Evolutionary conservation across 2,329 filamentous ascomycete genomes (phyloP), one percentile per base, ranked within the genome.

Genomic region (Exophiala viscosa): DNA sequence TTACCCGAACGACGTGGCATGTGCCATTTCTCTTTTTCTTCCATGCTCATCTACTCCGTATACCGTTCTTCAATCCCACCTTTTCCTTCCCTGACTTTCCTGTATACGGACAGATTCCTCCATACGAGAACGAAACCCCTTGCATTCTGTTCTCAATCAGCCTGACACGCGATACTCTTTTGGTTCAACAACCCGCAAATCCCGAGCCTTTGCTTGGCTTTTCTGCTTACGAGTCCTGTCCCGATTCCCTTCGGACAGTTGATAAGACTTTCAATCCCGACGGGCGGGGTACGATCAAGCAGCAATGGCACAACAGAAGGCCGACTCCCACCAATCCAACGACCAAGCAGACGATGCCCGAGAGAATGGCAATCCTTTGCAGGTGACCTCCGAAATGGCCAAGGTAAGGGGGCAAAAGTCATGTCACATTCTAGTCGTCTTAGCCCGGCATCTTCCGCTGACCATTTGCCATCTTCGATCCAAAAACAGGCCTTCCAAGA

Each of bases 401-500:
- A 59, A 59, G 57, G 60, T 62, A 39, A 36, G 23, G 23, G 23
- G 23, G 60, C 41, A 32, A 41, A 52, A 40, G 13, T 32, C 17
- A 20, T 28, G 11, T 17, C 45, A 38, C 36, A 15, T 17, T 42
- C 18, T n/a, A 35, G 39, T 31, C 10, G 5, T 40, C 13, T 17
- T 11, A 34, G 31, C 14, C 41, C 34, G 28, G 15, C 18, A 18
- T 31, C 14, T 35, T 40, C 45, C 45, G 44, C 49, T 55, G 52
- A 55, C 56, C 33, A 11, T 39, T 44, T 32, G n/a, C 17, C 14
- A 31, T 32, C n/a, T 36, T n/a, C 17, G 31, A 35, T 11, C 40
- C n/a, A n/a, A n/a, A n/a, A 49, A 50, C 35, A 68, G 65, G 66
- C 65, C 10, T 68, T 68, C 39, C 61, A 66, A 55, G 66, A 68